Evolutionary conservation across 1,139 yeast genomes (phyloP).

Genomic region (Sugiyamaella neomexicana): DNA sequence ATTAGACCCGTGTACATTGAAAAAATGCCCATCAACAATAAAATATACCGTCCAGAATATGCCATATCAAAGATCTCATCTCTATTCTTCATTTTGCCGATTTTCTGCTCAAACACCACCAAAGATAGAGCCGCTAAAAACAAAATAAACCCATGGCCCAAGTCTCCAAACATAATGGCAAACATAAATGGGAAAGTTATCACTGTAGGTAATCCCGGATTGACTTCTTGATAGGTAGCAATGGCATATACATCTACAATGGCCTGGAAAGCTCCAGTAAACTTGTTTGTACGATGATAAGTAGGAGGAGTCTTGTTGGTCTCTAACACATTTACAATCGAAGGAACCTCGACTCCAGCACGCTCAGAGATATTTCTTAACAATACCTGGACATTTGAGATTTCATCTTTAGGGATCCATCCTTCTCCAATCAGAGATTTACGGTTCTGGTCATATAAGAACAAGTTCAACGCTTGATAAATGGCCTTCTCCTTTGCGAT

Average conservation of each 20-base stretch:
- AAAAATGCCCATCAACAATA: slow-evolving; percentile 86
- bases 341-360: slow-evolving; percentile 60
- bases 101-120: slow-evolving; percentile 64
- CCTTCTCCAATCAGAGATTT: slow-evolving; percentile 96
- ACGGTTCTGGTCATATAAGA: slow-evolving; percentile 81
- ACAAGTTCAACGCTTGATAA: slow-evolving; percentile 72
- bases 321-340: slow-evolving; percentile 75
- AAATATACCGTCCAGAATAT: slow-evolving; percentile 82
- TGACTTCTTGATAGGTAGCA: slow-evolving; percentile 91
- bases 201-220: slow-evolving; percentile 92
- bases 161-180: slow-evolving; percentile 98
- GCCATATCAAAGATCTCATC: slow-evolving; percentile 99
- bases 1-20: slow-evolving; percentile 92
- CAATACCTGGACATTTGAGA: slow-evolving; percentile 47
- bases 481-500: slow-evolving; percentile 72
- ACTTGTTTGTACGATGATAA: slow-evolving; percentile 84
- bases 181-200: slow-evolving; percentile 98
- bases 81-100: slow-evolving; percentile 66
- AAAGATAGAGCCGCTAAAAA: slow-evolving; percentile 68
- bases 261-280: slow-evolving; percentile 86
- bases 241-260: slow-evolving; percentile 95
- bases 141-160: slow-evolving; percentile 90
- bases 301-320: slow-evolving; percentile 94
- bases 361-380: slow-evolving; percentile 58
- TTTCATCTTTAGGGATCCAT: slow-evolving; percentile 74